Conservation (phyloP, 78 protist species). For the slime mould (Dictyostelium discoideum) region DNA sequence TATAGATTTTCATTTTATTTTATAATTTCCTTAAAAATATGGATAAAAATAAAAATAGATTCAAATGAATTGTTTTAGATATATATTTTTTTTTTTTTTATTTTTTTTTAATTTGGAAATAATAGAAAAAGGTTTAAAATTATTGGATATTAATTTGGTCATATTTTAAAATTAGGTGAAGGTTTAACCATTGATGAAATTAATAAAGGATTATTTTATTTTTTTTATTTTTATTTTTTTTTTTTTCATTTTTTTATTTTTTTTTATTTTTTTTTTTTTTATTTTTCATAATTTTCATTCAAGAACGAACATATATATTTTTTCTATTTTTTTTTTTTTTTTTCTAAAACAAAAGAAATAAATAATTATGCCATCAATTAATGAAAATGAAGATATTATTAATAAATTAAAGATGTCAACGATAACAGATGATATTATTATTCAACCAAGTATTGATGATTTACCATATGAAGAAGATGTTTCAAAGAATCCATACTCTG, state of each 20-base stretch:
- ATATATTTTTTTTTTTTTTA: no score
- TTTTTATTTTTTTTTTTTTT: background rate
- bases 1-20: no score
- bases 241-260: background rate
- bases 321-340: background rate
- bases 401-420: background rate
- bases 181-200: no score
- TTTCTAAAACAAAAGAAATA: no score
- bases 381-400: background rate
- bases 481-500: slow-evolving; percentile 69
- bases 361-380: background rate
- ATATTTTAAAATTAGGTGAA: no score
- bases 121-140: no score
- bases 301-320: background rate
- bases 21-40: no score
- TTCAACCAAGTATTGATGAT: slow-evolving; percentile 65
- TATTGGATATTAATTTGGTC: no score
- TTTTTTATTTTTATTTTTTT: background rate
- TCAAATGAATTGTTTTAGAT: no score
- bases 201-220: background rate
- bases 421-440: background rate
- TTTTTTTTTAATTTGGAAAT: no score
- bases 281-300: background rate
- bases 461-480: slow-evolving; percentile 87
- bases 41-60: no score